Percentiles rank a stretch among this genome's conserved stretches.
These are phyloP conservation scores for Globisporangium alternatum DNA, from an alignment of 352 stramenopile species.

Conservation along the genomic window DNA sequence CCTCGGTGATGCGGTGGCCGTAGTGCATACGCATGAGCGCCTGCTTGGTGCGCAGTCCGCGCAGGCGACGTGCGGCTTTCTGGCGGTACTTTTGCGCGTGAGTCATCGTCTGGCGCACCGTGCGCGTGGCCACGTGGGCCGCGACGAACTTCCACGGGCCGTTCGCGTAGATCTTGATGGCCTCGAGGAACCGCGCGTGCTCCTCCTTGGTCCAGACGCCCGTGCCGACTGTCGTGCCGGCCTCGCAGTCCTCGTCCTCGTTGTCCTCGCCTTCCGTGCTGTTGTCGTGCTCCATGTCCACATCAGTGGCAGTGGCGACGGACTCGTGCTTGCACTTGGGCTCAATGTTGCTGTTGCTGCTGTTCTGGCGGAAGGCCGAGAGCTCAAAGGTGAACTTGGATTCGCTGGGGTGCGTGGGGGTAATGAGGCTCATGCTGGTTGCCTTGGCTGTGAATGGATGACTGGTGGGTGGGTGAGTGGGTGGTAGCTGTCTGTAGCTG, in stretches of 20 bases:
- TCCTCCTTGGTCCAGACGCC: slow-evolving; percentile 66
- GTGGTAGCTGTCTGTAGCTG: neutral
- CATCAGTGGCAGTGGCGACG: neutral
- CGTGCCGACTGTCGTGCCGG: slow-evolving; percentile 22
- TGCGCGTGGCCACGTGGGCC: slow-evolving; percentile 61
- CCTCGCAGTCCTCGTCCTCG: slow-evolving; percentile 12
- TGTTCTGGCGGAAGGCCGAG: slow-evolving; percentile 1
- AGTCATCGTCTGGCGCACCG: slow-evolving; percentile 72
- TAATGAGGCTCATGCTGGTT: slow-evolving; percentile 14
- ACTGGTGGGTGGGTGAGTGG: no score
- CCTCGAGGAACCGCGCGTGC: slow-evolving; percentile 66
- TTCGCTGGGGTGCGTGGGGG: neutral
- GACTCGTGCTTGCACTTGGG: neutral
- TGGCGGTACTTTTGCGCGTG: slow-evolving; percentile 71
- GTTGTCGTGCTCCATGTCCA: slow-evolving; percentile 9
- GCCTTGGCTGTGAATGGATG: no score
- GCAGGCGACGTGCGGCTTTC: no score
- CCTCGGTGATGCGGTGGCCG: slow-evolving; percentile 58
- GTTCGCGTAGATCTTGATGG: slow-evolving; percentile 69
- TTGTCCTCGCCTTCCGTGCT: neutral
- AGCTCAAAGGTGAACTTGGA: slow-evolving; percentile 12
- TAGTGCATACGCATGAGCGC: slow-evolving; percentile 73
- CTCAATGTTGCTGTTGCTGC: slow-evolving; percentile 5
- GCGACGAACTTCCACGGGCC: slow-evolving; percentile 69
- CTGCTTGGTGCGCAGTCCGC: slow-evolving; percentile 63